phyloP scores from a whole-genome alignment of 371 early-diverging fungal genomes.

The Dichotomocladium elegans region DNA sequence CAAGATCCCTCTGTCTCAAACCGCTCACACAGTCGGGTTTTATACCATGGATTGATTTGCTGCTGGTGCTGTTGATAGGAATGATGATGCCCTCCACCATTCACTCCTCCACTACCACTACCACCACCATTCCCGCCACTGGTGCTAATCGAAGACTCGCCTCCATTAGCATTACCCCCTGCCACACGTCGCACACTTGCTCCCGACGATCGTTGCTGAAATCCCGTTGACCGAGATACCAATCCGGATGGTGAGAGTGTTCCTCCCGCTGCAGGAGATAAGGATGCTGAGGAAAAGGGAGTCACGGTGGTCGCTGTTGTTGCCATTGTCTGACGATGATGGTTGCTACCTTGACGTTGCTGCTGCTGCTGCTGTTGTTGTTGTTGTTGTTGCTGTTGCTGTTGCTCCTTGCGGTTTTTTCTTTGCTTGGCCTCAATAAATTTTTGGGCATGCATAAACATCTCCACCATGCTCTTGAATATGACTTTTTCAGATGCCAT shows the following conservation, averaged over 20 bases:
- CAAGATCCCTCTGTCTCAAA: slow-evolving; percentile 78
- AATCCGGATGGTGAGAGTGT: too few relatives aligned
- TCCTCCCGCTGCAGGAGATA: not conserved
- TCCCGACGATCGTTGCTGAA: not conserved
- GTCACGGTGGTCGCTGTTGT: not conserved
- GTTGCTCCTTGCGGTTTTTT: slow-evolving; percentile 29
- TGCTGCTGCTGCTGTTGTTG: slow-evolving; percentile 5
- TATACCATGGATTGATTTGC: slow-evolving; percentile 63
- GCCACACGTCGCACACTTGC: too few relatives aligned
- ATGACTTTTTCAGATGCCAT: slow-evolving; percentile 65
- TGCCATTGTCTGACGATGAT: not conserved
- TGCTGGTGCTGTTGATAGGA: not conserved
- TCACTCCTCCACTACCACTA: too few relatives aligned
- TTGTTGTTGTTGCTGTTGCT: slow-evolving; percentile 7
- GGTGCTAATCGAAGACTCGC: not conserved
- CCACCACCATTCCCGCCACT: not conserved
- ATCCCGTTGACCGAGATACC: too few relatives aligned
- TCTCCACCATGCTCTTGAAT: slow-evolving; percentile 80
- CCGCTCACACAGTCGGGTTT: slow-evolving; percentile 81
- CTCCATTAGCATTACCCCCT: too few relatives aligned
- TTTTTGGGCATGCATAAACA: slow-evolving; percentile 63
- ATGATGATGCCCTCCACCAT: too few relatives aligned
- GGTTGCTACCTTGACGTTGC: slow-evolving; percentile 11
- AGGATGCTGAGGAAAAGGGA: not conserved
- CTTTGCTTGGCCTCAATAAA: slow-evolving; percentile 56